A percentile compares a stretch with the other conserved stretches of the same genome.
These are phyloP conservation scores for Mangifera indica DNA, from an alignment of 345 rosid species.

Conservation along the genomic window DNA sequence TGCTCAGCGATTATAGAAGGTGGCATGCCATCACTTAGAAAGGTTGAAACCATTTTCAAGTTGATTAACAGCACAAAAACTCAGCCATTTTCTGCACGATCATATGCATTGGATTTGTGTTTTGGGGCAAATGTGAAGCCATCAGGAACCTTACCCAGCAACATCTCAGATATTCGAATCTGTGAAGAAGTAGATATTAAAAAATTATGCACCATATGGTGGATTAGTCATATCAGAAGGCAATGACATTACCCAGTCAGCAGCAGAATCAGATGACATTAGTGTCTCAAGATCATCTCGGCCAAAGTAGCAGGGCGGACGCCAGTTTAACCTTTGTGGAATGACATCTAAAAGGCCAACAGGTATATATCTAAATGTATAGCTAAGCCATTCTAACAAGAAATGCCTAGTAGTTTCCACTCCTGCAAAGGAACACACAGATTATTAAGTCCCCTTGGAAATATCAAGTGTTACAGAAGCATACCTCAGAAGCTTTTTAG, in stretches of 20 bases:
- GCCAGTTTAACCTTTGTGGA: slow-evolving; percentile 87
- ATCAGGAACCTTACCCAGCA: slow-evolving; percentile 90
- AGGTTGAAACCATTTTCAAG: not conserved
- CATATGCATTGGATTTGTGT: slow-evolving; percentile 91
- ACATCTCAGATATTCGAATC: slow-evolving; percentile 86
- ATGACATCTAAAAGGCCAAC: slow-evolving; percentile 83
- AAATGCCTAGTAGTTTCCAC: slow-evolving; percentile 92
- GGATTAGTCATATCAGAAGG: not conserved
- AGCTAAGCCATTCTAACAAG: slow-evolving; percentile 93
- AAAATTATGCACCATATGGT: no score
- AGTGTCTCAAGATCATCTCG: slow-evolving; percentile 96
- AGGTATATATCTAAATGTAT: slow-evolving; percentile 77
- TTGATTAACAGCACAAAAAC: not conserved
- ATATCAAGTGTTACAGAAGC: not conserved
- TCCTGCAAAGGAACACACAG: slow-evolving; percentile 37
- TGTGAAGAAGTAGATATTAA: slow-evolving; percentile 26
- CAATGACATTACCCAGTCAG: slow-evolving; percentile 69
- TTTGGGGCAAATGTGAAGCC: slow-evolving; percentile 92
- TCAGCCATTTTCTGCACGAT: slow-evolving; percentile 88
- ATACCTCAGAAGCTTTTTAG: not conserved
- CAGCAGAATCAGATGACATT: slow-evolving; percentile 94
- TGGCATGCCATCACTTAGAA: not conserved
- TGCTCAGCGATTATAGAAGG: not conserved
- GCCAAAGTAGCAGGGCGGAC: slow-evolving; percentile 82
- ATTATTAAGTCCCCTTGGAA: not conserved